Percentiles rank a stretch among this genome's conserved stretches.
Evolutionary conservation across 2,329 filamentous ascomycete species (phyloP).

Genomic region (Fusarium nelsonii): DNA sequence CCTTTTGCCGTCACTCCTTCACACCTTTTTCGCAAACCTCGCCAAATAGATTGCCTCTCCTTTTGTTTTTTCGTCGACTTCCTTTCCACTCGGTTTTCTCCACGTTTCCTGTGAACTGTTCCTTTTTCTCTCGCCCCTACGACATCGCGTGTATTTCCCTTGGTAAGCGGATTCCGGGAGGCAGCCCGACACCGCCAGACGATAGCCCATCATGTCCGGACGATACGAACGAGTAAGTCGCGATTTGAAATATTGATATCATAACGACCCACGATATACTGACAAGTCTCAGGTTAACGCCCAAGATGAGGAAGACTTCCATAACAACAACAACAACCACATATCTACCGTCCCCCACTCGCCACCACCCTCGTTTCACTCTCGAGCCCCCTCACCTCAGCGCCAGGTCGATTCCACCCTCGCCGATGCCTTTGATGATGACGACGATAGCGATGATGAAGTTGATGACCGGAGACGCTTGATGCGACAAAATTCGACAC

Average conservation of each 20-base stretch:
- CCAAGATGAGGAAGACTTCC: conserved; percentile 67
- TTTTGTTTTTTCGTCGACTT: conserved; percentile 14
- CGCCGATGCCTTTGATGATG: conserved; percentile 91
- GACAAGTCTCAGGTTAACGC: conserved; percentile 64
- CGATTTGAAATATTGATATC: not conserved
- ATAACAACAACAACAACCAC: conserved; percentile 44
- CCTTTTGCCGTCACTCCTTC: conserved; percentile 41
- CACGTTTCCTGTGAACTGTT: not conserved
- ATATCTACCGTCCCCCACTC: conserved; percentile 64
- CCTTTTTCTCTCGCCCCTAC: not conserved
- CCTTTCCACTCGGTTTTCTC: not conserved
- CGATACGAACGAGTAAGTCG: conserved; percentile 69
- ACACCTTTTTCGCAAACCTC: conserved; percentile 23
- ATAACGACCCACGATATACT: not conserved
- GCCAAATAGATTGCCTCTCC: conserved; percentile 25
- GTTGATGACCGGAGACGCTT: conserved; percentile 87
- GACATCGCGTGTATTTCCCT: conserved; percentile 23
- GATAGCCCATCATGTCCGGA: conserved; percentile 61
- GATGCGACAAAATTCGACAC: conserved; percentile 73
- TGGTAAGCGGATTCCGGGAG: conserved; percentile 38
- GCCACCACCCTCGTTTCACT: conserved; percentile 88
- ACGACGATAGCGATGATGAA: conserved; percentile 78
- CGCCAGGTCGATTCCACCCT: conserved; percentile 79
- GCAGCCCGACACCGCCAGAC: conserved; percentile 44
- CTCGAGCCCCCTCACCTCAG: conserved; percentile 74